A percentile compares a stretch with the other conserved stretches of the same genome.
Evolutionary conservation across 495 filamentous ascomycete species (phyloP).

Genomic region (Choiromyces venosus): DNA sequence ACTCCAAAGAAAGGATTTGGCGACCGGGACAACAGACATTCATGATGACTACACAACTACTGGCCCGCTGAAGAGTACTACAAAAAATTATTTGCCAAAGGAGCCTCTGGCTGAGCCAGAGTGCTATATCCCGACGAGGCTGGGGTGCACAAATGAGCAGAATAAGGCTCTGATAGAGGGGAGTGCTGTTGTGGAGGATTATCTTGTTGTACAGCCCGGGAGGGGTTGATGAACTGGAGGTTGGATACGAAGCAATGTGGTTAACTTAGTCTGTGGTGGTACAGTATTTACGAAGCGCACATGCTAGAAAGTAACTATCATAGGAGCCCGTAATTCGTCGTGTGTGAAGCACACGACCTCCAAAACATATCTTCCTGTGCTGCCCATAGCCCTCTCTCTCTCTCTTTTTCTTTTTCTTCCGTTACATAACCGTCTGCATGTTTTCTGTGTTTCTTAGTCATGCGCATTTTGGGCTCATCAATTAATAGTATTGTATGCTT

Average conservation of each 20-base stretch:
- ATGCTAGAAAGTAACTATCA: background rate
- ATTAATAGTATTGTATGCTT: too few species aligned
- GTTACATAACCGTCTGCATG: too few species aligned
- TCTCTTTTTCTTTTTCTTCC: too few species aligned
- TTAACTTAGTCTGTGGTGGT: too few species aligned
- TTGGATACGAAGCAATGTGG: too few species aligned
- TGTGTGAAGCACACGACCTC: too few species aligned
- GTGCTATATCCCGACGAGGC: constrained; percentile 51
- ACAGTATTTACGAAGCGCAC: background rate
- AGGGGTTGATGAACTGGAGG: background rate
- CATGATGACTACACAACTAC: constrained; percentile 47
- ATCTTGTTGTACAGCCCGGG: constrained; percentile 2
- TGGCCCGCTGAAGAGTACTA: constrained; percentile 49
- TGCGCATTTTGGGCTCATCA: too few species aligned
- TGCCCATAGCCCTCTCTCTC: too few species aligned
- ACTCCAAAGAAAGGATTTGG: constrained; percentile 53
- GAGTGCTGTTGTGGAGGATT: constrained; percentile 43
- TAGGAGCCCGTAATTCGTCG: too few species aligned
- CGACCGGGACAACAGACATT: constrained; percentile 47
- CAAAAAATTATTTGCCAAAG: constrained; percentile 44
- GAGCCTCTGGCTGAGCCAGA: constrained; percentile 46
- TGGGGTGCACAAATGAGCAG: constrained; percentile 51
- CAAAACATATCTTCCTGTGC: too few species aligned
- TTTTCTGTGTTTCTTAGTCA: too few species aligned
- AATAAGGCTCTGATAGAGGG: constrained; percentile 46